Conservation (phyloP, 345 rosid species). For the Boechera divaricarpa region DNA sequence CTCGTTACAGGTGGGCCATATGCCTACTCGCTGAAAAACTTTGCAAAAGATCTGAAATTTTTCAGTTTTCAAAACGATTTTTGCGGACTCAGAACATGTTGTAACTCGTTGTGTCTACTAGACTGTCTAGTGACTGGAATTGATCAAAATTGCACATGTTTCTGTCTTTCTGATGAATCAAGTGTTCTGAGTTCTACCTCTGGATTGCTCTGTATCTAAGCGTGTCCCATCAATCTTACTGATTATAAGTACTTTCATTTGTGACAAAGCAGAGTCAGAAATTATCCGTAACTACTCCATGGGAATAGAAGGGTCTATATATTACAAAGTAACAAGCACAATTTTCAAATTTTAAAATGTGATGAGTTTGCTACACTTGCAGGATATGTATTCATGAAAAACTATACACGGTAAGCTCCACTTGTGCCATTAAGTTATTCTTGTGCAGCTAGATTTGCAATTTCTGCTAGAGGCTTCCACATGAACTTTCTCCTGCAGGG, state of each 20-base stretch:
- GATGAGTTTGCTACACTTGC: slow-evolving; percentile 32
- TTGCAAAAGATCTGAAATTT: background rate
- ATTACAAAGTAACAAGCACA: slow-evolving; percentile 8
- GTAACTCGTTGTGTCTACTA: slow-evolving; percentile 7
- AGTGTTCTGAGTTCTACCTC: background rate
- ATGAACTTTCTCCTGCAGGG: slow-evolving; percentile 76
- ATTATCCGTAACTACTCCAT: background rate
- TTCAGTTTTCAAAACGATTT: background rate
- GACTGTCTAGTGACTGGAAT: slow-evolving; percentile 1
- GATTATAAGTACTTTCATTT: background rate
- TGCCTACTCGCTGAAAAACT: background rate
- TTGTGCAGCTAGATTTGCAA: slow-evolving; percentile 60
- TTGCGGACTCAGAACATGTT: slow-evolving; percentile 3
- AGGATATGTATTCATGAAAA: slow-evolving; percentile 11
- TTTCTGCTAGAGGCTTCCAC: slow-evolving; percentile 88
- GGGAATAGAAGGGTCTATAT: background rate
- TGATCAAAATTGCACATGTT: background rate
- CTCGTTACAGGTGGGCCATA: background rate
- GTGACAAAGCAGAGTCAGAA: slow-evolving; percentile 1
- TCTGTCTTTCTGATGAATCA: slow-evolving; percentile 19
- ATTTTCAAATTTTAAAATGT: background rate
- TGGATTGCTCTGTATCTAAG: background rate
- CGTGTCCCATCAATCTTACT: background rate
- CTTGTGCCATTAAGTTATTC: background rate
- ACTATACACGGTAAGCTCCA: slow-evolving; percentile 30